phyloP scores from a whole-genome alignment of 345 rosid species.

The Brassica carinata region DNA sequence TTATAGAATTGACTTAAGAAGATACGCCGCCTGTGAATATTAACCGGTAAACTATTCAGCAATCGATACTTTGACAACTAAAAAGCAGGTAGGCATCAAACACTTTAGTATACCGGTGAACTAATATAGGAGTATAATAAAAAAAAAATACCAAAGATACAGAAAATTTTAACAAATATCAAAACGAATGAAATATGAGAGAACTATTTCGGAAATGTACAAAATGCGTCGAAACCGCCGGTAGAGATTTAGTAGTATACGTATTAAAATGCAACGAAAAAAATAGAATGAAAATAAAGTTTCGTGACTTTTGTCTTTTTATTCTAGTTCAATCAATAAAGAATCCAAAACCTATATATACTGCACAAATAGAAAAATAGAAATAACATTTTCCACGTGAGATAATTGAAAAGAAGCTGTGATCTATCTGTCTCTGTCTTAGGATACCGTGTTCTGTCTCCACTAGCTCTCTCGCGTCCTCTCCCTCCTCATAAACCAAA shows the following conservation, averaged over 20 bases:
- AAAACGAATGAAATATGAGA: background rate
- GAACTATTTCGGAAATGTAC: constrained; percentile 3
- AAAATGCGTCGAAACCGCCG: background rate
- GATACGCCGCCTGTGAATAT: constrained; percentile 8
- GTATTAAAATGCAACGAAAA: background rate
- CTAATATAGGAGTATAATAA: background rate
- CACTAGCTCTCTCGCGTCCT: constrained; percentile 22
- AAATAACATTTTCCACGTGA: constrained; percentile 38
- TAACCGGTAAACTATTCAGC: background rate
- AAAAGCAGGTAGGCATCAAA: background rate
- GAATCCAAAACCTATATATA: background rate
- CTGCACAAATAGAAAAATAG: background rate
- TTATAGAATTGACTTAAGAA: background rate
- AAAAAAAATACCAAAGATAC: background rate
- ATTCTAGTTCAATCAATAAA: background rate
- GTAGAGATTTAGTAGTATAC: background rate
- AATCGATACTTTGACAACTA: background rate
- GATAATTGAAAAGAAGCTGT: constrained; percentile 24
- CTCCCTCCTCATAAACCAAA: background rate
- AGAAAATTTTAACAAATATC: background rate
- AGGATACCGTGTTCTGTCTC: constrained; percentile 27
- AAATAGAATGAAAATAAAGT: background rate
- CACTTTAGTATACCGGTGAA: background rate
- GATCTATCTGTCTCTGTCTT: constrained; percentile 19
- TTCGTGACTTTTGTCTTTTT: background rate